Conservation (phyloP, 371 early-diverging fungal species). For the Mucor racemosus region DNA sequence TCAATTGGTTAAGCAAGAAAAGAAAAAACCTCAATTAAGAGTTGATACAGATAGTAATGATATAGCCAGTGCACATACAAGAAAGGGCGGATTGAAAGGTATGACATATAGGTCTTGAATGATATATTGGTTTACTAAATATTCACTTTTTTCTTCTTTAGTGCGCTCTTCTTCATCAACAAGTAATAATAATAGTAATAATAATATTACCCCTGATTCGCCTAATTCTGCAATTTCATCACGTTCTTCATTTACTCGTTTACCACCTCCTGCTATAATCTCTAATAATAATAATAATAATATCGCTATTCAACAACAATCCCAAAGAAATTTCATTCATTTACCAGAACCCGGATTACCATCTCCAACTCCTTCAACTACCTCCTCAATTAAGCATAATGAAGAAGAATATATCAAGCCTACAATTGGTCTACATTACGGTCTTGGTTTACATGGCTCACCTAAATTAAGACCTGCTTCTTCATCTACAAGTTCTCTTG, state of each 20-base stretch:
- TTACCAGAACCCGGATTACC: constrained; percentile 30
- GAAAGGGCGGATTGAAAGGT: constrained; percentile 43
- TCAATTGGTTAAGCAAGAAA: constrained; percentile 23
- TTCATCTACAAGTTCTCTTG: constrained; percentile 36
- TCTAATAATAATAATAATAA: constrained; percentile 4
- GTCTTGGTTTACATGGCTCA: constrained; percentile 49
- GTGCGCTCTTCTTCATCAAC: constrained; percentile 15
- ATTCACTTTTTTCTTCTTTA: constrained; percentile 6
- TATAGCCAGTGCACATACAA: background rate
- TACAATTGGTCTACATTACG: constrained; percentile 43
- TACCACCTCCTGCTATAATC: constrained; percentile 26
- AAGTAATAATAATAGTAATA: constrained; percentile 1
- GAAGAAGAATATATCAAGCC: constrained; percentile 22
- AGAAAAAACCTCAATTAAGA: constrained; percentile 34
- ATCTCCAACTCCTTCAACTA: constrained; percentile 44
- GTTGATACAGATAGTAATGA: constrained; percentile 33
- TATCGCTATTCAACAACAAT: background rate
- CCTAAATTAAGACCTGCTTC: constrained; percentile 49
- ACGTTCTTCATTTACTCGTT: constrained; percentile 31
- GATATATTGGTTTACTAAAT: constrained; percentile 4
- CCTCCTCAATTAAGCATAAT: constrained; percentile 31
- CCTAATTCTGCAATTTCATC: constrained; percentile 44
- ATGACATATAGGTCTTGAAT: background rate
- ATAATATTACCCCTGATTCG: constrained; percentile 33
- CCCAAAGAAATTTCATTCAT: constrained; percentile 19